These are phyloP conservation scores for Asterochloris sp. DNA, from an alignment of 139 green algal species.

Conservation along the genomic window DNA sequence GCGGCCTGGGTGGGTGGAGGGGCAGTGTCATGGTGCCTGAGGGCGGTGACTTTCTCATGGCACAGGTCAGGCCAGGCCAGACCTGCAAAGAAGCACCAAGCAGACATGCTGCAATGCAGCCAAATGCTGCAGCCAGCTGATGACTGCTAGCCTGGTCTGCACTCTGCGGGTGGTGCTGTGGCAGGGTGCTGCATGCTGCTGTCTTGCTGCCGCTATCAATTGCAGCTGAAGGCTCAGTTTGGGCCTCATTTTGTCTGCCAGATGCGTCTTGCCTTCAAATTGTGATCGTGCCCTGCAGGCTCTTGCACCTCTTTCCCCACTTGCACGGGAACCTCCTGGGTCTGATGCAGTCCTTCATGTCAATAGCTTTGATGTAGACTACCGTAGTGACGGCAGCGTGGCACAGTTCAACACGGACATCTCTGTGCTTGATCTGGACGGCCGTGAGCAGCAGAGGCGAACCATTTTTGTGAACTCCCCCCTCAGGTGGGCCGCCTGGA, in stretches of 20 bases:
- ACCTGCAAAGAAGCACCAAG: too few relatives aligned
- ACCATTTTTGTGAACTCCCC: slow-evolving; percentile 92
- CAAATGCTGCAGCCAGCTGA: too few relatives aligned
- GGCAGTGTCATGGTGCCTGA: slow-evolving; percentile 75
- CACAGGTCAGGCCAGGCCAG: neutral
- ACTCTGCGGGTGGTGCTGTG: too few relatives aligned
- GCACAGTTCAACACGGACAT: slow-evolving; percentile 91
- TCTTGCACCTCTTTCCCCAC: slow-evolving; percentile 23
- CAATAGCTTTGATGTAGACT: slow-evolving; percentile 94
- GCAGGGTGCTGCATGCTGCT: too few relatives aligned
- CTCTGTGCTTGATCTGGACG: slow-evolving; percentile 41
- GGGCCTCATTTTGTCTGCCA: too few relatives aligned
- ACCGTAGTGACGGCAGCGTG: slow-evolving; percentile 81
- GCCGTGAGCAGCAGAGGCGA: slow-evolving; percentile 60
- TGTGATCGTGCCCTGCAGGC: too few relatives aligned
- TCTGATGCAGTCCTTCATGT: slow-evolving; percentile 65
- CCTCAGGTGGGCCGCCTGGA: slow-evolving; percentile 57
- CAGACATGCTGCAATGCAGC: too few relatives aligned
- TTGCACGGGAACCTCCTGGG: slow-evolving; percentile 22
- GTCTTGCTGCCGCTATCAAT: too few relatives aligned
- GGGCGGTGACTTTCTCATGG: slow-evolving; percentile 41
- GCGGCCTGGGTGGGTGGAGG: slow-evolving; percentile 73
- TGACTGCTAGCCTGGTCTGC: too few relatives aligned
- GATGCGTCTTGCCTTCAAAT: too few relatives aligned
- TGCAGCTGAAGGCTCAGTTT: too few relatives aligned